Base-by-base conservation (phyloP, 1,284 basidiomycete species). In the Kwoniella shivajii region DNA sequence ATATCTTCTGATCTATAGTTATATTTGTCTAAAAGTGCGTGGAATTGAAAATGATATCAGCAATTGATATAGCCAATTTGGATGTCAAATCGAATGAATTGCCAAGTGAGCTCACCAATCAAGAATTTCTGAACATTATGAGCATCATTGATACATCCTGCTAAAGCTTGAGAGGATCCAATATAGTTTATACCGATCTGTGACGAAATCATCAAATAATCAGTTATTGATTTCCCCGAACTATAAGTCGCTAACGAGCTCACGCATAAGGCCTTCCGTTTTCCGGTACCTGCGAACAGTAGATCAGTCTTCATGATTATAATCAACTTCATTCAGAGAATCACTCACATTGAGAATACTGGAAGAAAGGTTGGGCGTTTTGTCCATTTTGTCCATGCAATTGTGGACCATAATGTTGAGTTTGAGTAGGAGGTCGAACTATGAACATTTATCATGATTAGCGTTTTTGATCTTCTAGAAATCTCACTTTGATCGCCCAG, bases 101-200 rank as follows among this genome's bases (percentile, higher is more conserved):
- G n/a, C n/a, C n/a, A n/a, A n/a, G n/a, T n/a, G n/a, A 2, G 59
- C 69, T 53, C 67, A 90, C 88, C 75, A 59, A 81, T 82, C 37
- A 93, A 77, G 79, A 94, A 94, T 10, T 79, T 69, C 65, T 85
- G 79, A 54, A 95, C 84, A 71, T 92, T 93, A 44, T 82, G 79
- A 0, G 86, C 91, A 66, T 96, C 92, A 71, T 95, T 93, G 75
- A 94, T 90, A 68, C 92, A 95, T 4, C 92, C 92, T 26, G 80
- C 54, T 10, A 77, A 59, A 34, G 64, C 67, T 45, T 51, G 62
- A 24, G 59, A 68, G 4, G 60, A 60, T 0, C 70, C 72, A 33
- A 66, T 62, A 58, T 78, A 78, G 61, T 78, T 78, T 66, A 77
- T 75, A 24, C 77, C 77, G 47, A 77, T 73, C 69, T 75, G 52